A percentile compares a stretch with the other conserved stretches of the same genome.
Evolutionary conservation across 441 rosid species (phyloP).

Genomic region (Lepidium campestre): DNA sequence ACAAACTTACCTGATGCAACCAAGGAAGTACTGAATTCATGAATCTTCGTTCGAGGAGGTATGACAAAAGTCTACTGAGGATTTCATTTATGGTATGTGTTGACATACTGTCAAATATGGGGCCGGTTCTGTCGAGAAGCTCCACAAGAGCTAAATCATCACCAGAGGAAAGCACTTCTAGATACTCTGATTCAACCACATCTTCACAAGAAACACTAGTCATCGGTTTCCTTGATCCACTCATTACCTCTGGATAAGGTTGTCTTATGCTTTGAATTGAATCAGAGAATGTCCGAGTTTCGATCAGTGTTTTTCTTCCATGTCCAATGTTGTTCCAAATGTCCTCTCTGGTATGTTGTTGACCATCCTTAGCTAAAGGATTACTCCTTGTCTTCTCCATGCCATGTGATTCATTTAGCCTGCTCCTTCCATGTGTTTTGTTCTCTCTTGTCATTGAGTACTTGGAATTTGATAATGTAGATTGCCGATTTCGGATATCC

Average conservation of each 20-base stretch:
- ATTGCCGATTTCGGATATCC: slow-evolving; percentile 43
- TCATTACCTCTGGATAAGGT: slow-evolving; percentile 31
- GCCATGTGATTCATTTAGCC: slow-evolving; percentile 39
- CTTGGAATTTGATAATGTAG: slow-evolving; percentile 41
- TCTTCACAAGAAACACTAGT: slow-evolving; percentile 56
- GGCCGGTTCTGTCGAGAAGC: slow-evolving; percentile 86
- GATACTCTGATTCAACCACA: slow-evolving; percentile 74
- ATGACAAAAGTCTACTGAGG: slow-evolving; percentile 54
- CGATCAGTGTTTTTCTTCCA: slow-evolving; percentile 32
- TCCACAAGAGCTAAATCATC: slow-evolving; percentile 65
- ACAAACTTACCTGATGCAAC: slow-evolving; percentile 76
- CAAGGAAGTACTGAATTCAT: slow-evolving; percentile 63
- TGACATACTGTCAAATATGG: slow-evolving; percentile 66
- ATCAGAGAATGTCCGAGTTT: slow-evolving; percentile 32
- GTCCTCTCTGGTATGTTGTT: slow-evolving; percentile 38
- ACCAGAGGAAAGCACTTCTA: slow-evolving; percentile 60
- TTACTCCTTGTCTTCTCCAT: slow-evolving; percentile 38
- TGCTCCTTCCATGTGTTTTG: slow-evolving; percentile 41
- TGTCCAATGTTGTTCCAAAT: slow-evolving; percentile 39
- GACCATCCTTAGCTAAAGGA: slow-evolving; percentile 32
- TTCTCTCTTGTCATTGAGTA: slow-evolving; percentile 49
- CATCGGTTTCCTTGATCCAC: slow-evolving; percentile 49
- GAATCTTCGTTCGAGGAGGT: slow-evolving; percentile 65
- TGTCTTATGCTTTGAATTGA: slow-evolving; percentile 32
- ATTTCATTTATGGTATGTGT: slow-evolving; percentile 54